Evolutionary conservation across 441 rosid genomes (phyloP), one percentile per base, ranked within the genome.

Genomic region (Aquilaria agallochum): DNA sequence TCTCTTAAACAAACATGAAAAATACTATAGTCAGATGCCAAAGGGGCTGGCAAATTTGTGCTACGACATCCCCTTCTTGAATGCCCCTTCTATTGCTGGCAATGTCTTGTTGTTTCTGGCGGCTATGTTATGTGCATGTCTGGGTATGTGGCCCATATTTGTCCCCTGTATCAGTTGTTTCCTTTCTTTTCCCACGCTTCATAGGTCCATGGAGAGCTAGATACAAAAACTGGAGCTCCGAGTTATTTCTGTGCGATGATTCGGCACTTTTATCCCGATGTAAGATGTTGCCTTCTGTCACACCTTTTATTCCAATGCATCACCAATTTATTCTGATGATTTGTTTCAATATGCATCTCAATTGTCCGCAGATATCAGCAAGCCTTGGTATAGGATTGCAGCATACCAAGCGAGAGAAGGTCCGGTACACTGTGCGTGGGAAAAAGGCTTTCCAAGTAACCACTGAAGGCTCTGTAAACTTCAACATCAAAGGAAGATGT

Each of bases 191-290:
- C 33, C 9, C 31, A 51, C 59, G 14, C 58, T 53, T 62, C 32
- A 50, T 77, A 95, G 99, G 80, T 92, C 70, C 90, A 79, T 74
- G 98, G 96, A 56, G 97, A 86, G 74, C 83, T 91, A n/a, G 99
- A 94, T 75, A 87, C 95, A 5, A 78, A 76, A 74, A 31, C 67
- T 50, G 96, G 95, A 50, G 72, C 72, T 31, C 97, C 96, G 9
- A 75, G 62, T 67, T 78, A 71, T 73, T 71, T 77, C 11, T 71
- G 84, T 59, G 92, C 90, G 4, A 71, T 89, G 87, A 77, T 94
- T 57, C 69, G 95, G 32, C 84, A 83, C 50, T 79, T 78, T 62
- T 77, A 81, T 50, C 87, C 85, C 0, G 77, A 89, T 68, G 99
- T 91, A 72, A 56, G 75, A 53, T 69, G 55, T 63, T 47, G 10